Base-by-base conservation (phyloP, 2,329 filamentous ascomycete genomes). In the Exophiala xenobiotica region DNA sequence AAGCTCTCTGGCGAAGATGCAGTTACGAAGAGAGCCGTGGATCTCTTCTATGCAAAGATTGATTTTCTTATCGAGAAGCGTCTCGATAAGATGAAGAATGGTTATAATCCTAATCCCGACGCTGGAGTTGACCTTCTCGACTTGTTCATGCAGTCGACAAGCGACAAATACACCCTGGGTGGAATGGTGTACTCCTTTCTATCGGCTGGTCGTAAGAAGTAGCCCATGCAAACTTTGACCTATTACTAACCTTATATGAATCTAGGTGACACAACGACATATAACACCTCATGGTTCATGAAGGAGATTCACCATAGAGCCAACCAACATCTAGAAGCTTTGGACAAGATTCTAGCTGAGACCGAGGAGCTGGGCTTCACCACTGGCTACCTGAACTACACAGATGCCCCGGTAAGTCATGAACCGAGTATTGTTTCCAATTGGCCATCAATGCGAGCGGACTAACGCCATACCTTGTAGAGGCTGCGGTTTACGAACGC, bases 251-350 rank as follows among this genome's bases (percentile, higher is more conserved):
- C 2, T 18, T 0, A 3, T 11, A 22, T 16, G n/a, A 11, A 33
- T 24, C 23, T 16, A 53, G 50, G 50, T 20, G 51, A 54, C 35
- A 54, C 51, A 37, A 54, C 51, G 18, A 46, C 51, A 19, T 54
- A 46, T 26, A 50, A 46, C 22, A 50, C 31, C 12, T 54, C 51
- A 14, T 54, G 51, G 51, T 41, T 54, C 14, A 46, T 54, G 33
- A 54, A 45, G 46, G 51, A 54, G 23, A 47, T 54, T 31, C 46
- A 49, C 22, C 51, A 54, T 19, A 46, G 23, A 14, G 19, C 41
- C 24, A 54, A 54, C 46, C 33, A 54, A 33, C 51, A 54, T 46
- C 51, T 54, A 3, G 16, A 54, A 27, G 46, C 51, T 18, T n/a
- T 38, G 23, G 23, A 42, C 29, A 54, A 54, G n/a, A 54, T 54